Evolutionary conservation across 768 basidiomycete species (phyloP).

Genomic region (Hypholoma fasciculare): DNA sequence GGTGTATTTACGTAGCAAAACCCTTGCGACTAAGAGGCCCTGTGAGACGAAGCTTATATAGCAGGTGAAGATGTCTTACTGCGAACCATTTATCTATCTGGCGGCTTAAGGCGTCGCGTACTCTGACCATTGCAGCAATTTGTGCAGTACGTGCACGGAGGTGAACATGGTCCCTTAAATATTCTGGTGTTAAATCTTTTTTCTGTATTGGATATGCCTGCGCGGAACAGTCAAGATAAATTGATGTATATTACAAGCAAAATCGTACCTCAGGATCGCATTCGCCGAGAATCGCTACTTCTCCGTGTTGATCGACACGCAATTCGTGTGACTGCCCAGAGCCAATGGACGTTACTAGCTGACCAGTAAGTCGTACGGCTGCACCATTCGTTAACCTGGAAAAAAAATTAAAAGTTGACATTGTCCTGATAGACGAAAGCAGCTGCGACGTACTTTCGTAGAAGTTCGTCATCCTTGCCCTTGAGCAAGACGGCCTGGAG

Average conservation of each 20-base stretch:
- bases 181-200: slow-evolving; percentile 73
- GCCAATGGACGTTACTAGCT: slow-evolving; percentile 43
- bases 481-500: slow-evolving; percentile 78
- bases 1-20: slow-evolving; percentile 85
- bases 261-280: slow-evolving; percentile 45
- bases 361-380: slow-evolving; percentile 41
- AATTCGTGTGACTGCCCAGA: slow-evolving; percentile 50
- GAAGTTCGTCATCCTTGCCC: slow-evolving; percentile 29
- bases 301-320: slow-evolving; percentile 36
- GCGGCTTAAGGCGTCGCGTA: slow-evolving; percentile 59
- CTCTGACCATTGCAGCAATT: slow-evolving; percentile 72
- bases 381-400: slow-evolving; percentile 44
- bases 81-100: slow-evolving; percentile 71
- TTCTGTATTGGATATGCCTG: slow-evolving; percentile 93
- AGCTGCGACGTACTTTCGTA: slow-evolving; percentile 14
- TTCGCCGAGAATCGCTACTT: slow-evolving; percentile 42
- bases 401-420: slow-evolving; percentile 8
- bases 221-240: background rate
- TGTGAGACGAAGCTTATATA: background rate
- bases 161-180: slow-evolving; percentile 85
- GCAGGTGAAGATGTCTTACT: slow-evolving; percentile 34
- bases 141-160: slow-evolving; percentile 79
- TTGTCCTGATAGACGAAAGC: slow-evolving; percentile 22
- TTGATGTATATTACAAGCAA: slow-evolving; percentile 4
- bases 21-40: slow-evolving; percentile 58